These are phyloP conservation scores for Austroboletus novae-zelandiae DNA, from an alignment of 1,284 basidiomycete genomes.

Conservation along the genomic window DNA sequence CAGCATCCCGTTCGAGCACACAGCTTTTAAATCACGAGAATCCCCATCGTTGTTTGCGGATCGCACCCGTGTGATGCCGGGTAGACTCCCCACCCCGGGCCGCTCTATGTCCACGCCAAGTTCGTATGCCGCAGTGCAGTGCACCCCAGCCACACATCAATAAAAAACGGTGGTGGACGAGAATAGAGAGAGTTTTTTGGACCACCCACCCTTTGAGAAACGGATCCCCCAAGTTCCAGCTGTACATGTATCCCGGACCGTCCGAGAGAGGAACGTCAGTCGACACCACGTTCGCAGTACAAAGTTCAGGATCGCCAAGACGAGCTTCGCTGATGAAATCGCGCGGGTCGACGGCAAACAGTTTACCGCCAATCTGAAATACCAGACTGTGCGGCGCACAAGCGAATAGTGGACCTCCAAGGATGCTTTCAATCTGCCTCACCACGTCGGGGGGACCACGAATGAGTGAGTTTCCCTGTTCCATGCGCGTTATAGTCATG, in stretches of 20 bases:
- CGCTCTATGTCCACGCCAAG: slow-evolving; percentile 13
- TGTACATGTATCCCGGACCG: slow-evolving; percentile 45
- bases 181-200: neutral
- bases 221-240: slow-evolving; percentile 55
- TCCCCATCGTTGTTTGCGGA: neutral
- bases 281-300: slow-evolving; percentile 47
- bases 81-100: neutral
- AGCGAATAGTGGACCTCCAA: slow-evolving; percentile 39
- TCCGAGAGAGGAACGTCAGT: slow-evolving; percentile 51
- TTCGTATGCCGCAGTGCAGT: neutral
- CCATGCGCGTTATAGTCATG: neutral
- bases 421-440: slow-evolving; percentile 37
- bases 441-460: slow-evolving; percentile 55
- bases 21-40: neutral
- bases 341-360: slow-evolving; percentile 65
- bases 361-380: slow-evolving; percentile 61
- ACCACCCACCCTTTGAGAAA: slow-evolving; percentile 49
- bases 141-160: neutral
- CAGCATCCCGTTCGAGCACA: slow-evolving; percentile 3
- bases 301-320: slow-evolving; percentile 40
- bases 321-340: slow-evolving; percentile 51
- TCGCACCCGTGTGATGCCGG: neutral
- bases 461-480: slow-evolving; percentile 53
- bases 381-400: slow-evolving; percentile 48
- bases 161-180: neutral